Evolutionary conservation across 2,329 filamentous ascomycete genomes (phyloP).

Genomic region (Aspergillus sp.): DNA sequence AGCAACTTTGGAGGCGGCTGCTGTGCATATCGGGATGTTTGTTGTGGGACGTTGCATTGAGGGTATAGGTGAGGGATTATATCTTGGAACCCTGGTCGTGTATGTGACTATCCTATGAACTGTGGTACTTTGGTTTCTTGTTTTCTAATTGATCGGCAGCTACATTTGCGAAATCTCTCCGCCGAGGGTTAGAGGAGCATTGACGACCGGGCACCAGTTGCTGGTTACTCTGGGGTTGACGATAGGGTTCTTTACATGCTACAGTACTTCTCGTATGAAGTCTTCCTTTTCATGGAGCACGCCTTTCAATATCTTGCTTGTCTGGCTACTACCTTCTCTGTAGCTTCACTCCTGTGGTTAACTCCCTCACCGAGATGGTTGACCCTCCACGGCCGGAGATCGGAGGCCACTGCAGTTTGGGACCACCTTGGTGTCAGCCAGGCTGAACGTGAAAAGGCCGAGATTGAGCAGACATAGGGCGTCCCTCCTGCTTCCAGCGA

Average conservation of each 20-base stretch:
- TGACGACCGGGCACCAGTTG: conserved; percentile 58
- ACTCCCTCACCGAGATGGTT: conserved; percentile 63
- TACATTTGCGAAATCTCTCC: conserved; percentile 65
- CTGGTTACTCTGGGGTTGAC: conserved; percentile 55
- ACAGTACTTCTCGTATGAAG: conserved; percentile 53
- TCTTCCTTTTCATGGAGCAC: conserved; percentile 58
- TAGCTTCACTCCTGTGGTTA: conserved; percentile 45
- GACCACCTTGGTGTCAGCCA: conserved; percentile 48
- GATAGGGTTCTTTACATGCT: conserved; percentile 62
- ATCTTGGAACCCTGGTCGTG: conserved; percentile 58
- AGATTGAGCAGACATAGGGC: conserved; percentile 34
- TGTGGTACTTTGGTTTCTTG: conserved; percentile 29
- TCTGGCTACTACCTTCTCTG: conserved; percentile 45
- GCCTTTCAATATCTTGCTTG: conserved; percentile 55
- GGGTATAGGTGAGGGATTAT: conserved; percentile 63
- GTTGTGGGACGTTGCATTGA: conserved; percentile 57
- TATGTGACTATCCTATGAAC: conserved; percentile 19
- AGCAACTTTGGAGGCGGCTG: conserved; percentile 54
- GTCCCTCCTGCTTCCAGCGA: conserved; percentile 1
- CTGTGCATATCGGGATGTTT: conserved; percentile 54
- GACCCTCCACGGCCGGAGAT: conserved; percentile 48
- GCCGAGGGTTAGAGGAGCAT: conserved; percentile 49
- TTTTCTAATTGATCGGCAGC: conserved; percentile 11
- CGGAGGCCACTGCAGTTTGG: conserved; percentile 50
- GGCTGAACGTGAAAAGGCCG: conserved; percentile 52